Conservation (phyloP, 2,329 filamentous ascomycete species). For the Atkinsonella texensis region DNA sequence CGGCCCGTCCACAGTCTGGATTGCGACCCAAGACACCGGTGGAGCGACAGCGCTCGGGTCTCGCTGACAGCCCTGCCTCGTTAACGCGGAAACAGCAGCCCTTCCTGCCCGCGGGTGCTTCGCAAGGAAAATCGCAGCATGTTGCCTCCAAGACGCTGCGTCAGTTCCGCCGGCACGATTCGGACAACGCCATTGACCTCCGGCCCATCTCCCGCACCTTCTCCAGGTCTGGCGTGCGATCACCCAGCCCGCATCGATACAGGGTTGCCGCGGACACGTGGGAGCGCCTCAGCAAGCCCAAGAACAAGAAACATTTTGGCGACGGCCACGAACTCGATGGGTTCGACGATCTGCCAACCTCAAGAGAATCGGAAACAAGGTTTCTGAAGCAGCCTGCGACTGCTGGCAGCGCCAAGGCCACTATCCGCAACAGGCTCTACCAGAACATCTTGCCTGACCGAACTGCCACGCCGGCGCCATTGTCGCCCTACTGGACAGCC, state of each 20-base stretch:
- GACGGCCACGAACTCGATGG: conserved; percentile 85
- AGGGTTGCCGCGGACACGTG: conserved; percentile 36
- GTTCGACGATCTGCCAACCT: conserved; percentile 92
- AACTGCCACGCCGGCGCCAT: conserved; percentile 38
- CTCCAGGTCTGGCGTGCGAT: conserved; percentile 46
- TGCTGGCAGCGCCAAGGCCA: conserved; percentile 54
- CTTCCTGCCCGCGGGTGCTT: conserved; percentile 68
- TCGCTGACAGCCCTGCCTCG: conserved; percentile 37
- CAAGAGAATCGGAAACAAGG: conserved; percentile 65
- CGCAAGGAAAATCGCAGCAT: conserved; percentile 67
- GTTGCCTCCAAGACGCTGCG: conserved; percentile 58
- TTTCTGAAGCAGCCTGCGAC: conserved; percentile 66
- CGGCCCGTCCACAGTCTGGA: conserved; percentile 35
- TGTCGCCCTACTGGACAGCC: conserved; percentile 45
- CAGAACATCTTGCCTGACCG: conserved; percentile 44
- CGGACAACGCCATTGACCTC: conserved; percentile 53
- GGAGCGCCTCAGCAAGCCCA: conserved; percentile 62
- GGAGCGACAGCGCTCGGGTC: conserved; percentile 41
- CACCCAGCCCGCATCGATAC: conserved; percentile 45
- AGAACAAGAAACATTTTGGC: conserved; percentile 52
- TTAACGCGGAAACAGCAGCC: conserved; percentile 51
- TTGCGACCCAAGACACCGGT: conserved; percentile 60
- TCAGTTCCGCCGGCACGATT: conserved; percentile 69
- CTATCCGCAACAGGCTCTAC: conserved; percentile 42
- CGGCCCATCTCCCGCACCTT: conserved; percentile 45